phyloP scores from a whole-genome alignment of 495 filamentous ascomycete species.

The Sordaria brevicollis region DNA sequence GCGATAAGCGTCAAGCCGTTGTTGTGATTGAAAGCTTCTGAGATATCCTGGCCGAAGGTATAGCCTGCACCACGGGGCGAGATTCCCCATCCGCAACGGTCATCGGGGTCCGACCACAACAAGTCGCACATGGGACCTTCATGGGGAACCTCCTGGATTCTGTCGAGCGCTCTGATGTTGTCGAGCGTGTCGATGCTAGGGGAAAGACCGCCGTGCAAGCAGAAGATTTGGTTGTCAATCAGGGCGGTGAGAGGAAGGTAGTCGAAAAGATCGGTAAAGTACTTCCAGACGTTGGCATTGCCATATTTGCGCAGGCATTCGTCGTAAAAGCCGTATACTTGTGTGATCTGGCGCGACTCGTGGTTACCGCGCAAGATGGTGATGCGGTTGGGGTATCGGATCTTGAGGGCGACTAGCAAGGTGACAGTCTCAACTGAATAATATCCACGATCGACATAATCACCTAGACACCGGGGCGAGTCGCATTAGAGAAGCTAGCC shows the following conservation, averaged over 20 bases:
- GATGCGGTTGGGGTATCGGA: constrained; percentile 91
- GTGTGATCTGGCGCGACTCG: constrained; percentile 94
- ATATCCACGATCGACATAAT: constrained; percentile 95
- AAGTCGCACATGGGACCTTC: constrained; percentile 99
- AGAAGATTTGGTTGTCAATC: constrained; percentile 65
- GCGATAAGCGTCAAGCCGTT: constrained; percentile 95
- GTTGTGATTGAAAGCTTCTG: constrained; percentile 99
- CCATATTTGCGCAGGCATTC: constrained; percentile 96
- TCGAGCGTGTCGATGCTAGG: constrained; percentile 97
- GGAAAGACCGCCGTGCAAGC: constrained; percentile 90
- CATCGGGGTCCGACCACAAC: constrained; percentile 96
- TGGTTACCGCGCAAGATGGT: constrained; percentile 96
- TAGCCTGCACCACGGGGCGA: constrained; percentile 94
- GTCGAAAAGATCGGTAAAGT: constrained; percentile 98
- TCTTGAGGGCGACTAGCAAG: constrained; percentile 87
- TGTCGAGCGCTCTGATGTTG: constrained; percentile 90
- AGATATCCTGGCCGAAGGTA: constrained; percentile 98
- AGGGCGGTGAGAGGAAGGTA: constrained; percentile 96
- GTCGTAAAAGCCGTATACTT: constrained; percentile 97
- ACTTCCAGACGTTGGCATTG: constrained; percentile 99
- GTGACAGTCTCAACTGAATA: constrained; percentile 96
- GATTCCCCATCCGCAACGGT: constrained; percentile 97
- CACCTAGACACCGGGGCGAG: constrained; percentile 41
- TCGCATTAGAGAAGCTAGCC: background rate
- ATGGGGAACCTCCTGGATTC: constrained; percentile 97